Base-by-base conservation (phyloP, 2,329 filamentous ascomycete species). In the Diaporthe sp. region DNA sequence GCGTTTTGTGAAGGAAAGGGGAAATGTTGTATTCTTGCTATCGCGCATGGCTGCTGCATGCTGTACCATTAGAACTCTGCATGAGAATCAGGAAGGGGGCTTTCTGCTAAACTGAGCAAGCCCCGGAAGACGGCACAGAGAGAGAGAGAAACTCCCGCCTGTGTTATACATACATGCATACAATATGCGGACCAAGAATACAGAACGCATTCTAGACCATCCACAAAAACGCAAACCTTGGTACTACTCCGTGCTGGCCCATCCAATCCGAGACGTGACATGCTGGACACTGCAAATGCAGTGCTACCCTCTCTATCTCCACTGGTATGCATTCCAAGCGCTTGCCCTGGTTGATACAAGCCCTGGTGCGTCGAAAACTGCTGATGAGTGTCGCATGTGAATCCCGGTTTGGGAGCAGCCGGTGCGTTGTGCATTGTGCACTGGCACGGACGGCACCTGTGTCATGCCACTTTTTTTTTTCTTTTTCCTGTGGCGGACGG, bases 41-140 rank as follows among this genome's bases (percentile, higher is more conserved):
- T 70, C 65, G 55, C 65, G 65, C 65, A 70, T 70, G 65, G 65
- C 65, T 70, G 65, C 65, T 70, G 65, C 65, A 70, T 55, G 34
- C 49, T 70, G 46, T 70, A 70, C 49, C n/a, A 55, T 55, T 70
- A 55, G 49, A 70, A 28, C 46, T 70, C 34, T 55, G 49, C 65
- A 70, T 70, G 65, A 55, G 65, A 70, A 55, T 55, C 65, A 70
- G 49, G 25, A 19, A 17, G 46, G 46, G 44, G n/a, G 46, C 17
- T 22, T 25, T 25, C 22, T 42, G 34, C 6, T 19, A 15, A 55
- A 8, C 13, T 42, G 49, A 55, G 65, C 65, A 70, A 17, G 13
- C 65, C 49, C 31, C 53, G 13, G 34, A n/a, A 53, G 28, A 42
- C 31, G 49, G 49, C 49, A 55, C 34, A 55, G 15, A 42, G 55